Evolutionary conservation across 148 eudicot species (phyloP).

Genomic region (Vaccinium myrtillus): DNA sequence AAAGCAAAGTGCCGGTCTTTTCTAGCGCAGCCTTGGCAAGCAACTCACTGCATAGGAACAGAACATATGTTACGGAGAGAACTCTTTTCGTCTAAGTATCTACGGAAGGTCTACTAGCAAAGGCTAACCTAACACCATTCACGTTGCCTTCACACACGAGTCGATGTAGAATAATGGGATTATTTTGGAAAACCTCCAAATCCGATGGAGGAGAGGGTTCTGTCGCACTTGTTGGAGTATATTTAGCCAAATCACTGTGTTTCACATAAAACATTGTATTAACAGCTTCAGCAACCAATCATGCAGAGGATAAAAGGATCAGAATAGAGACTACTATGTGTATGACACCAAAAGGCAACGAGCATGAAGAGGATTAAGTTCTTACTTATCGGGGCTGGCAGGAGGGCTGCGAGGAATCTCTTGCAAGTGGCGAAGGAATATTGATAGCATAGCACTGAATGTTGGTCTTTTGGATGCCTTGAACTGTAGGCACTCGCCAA

Average conservation of each 20-base stretch:
- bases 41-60: slow-evolving; percentile 48
- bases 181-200: slow-evolving; percentile 51
- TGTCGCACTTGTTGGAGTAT: slow-evolving; percentile 34
- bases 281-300: neutral
- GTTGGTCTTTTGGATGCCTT: slow-evolving; percentile 86
- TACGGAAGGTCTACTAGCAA: slow-evolving; percentile 49
- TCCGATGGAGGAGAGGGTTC: slow-evolving; percentile 51
- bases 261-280: neutral
- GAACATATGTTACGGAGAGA: slow-evolving; percentile 11
- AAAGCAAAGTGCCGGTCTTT: slow-evolving; percentile 44
- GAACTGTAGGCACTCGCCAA: slow-evolving; percentile 91
- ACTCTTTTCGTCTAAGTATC: slow-evolving; percentile 32
- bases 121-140: slow-evolving; percentile 71
- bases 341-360: neutral
- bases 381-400: slow-evolving; percentile 81
- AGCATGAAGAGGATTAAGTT: slow-evolving; percentile 44
- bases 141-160: slow-evolving; percentile 77
- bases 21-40: slow-evolving; percentile 60
- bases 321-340: neutral
- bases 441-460: slow-evolving; percentile 82
- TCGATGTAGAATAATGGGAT: slow-evolving; percentile 59
- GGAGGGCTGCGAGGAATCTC: slow-evolving; percentile 85
- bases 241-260: slow-evolving; percentile 51
- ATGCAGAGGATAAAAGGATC: slow-evolving; percentile 7
- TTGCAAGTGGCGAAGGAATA: slow-evolving; percentile 90